Evolutionary conservation across 495 filamentous ascomycete species (phyloP).

Genomic region (Aspergillus haitiensis): DNA sequence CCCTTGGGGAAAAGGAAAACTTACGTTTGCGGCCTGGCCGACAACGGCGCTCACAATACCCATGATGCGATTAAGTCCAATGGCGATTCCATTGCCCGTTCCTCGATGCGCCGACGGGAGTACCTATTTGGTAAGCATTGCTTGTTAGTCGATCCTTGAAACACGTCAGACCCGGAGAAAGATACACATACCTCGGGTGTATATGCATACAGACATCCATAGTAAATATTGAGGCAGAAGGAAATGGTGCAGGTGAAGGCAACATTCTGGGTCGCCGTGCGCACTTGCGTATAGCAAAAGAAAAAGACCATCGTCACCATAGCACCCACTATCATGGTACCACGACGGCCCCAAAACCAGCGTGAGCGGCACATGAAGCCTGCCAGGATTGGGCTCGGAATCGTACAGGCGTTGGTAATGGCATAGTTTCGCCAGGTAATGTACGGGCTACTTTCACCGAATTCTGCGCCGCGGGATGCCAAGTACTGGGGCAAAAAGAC

Average conservation of each 20-base stretch:
- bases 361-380: conserved; percentile 61
- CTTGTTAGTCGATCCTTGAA: neutral
- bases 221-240: conserved; percentile 70
- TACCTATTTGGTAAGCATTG: neutral
- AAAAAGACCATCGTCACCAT: conserved; percentile 65
- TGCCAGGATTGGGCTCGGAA: conserved; percentile 65
- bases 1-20: too few species aligned
- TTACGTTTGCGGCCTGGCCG: conserved; percentile 54
- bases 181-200: conserved; percentile 42
- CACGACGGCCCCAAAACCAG: conserved; percentile 57
- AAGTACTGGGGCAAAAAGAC: conserved; percentile 62
- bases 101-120: conserved; percentile 15
- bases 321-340: conserved; percentile 67
- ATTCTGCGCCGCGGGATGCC: conserved; percentile 44
- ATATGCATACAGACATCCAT: conserved; percentile 68
- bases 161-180: neutral
- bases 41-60: conserved; percentile 70
- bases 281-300: conserved; percentile 67
- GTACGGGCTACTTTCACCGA: conserved; percentile 48
- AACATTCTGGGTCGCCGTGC: conserved; percentile 57
- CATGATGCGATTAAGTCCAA: conserved; percentile 69
- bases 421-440: conserved; percentile 72
- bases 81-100: conserved; percentile 45
- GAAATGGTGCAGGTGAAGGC: conserved; percentile 66
- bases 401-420: conserved; percentile 61